Evolutionary conservation across 371 early-diverging fungal genomes (phyloP), one percentile per base, ranked within the genome.

Genomic region (Lichtheimia hyalospora): DNA sequence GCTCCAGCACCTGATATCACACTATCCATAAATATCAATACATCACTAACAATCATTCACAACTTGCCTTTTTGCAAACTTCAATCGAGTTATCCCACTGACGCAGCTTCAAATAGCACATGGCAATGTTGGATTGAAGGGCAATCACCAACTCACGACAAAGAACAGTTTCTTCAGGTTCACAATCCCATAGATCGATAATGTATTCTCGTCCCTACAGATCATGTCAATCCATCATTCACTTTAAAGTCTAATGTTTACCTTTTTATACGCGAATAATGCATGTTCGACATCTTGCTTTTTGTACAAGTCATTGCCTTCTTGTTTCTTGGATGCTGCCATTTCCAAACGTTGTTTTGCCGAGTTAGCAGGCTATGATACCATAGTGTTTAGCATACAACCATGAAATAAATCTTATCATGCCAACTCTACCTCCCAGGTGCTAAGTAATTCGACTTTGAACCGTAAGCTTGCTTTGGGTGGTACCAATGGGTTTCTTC

Each of bases 221-320:
- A 34, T 2, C 34, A 34, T 34, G 34, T 34, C 34, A 34, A 34
- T 34, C 10, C 5, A 8, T 8, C 10, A 10, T 34, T 6, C 2
- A 8, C 2, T 34, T 5, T 2, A 8, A 5, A 34, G 8, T 34
- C 34, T 13, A 5, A 1, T 27, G 14, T 24, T 12, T 28, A 70
- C 74, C 58, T 66, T 60, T 58, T 57, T 49, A 55, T 82, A 81
- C 0, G 70, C 62, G 60, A 68, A 61, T 10, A 82, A 28, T 3
- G 82, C 82, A 23, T 49, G 52, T 1, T 70, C 60, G 3, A 44
- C 28, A 3, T 59, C 65, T 0, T 75, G 76, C 28, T 58, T 48
- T 57, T 82, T 78, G 58, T 81, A 84, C 5, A 69, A 51, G 0
- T 62, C 73, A 56, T 86, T 86, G 51, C 85, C 87, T 62, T 81